Evolutionary conservation across 371 early-diverging fungal species (phyloP), one percentile per base, ranked within the genome.

Genomic region (Mortierella polycephala): DNA sequence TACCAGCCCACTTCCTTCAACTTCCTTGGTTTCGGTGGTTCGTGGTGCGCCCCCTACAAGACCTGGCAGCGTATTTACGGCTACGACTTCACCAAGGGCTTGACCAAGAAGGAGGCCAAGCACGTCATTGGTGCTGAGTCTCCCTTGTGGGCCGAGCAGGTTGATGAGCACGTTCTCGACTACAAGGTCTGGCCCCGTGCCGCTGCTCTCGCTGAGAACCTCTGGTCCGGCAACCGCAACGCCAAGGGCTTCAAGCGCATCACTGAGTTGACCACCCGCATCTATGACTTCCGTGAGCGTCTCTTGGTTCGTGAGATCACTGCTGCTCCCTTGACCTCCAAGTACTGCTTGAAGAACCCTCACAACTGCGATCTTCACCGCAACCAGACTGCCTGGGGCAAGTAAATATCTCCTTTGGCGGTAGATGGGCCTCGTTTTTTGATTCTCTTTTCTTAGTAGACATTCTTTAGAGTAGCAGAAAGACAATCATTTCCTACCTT

Each of bases 41-140:
- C 90, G 46, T 93, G 93, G 93, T 94, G 94, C 75, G 88, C 87
- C 66, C 94, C 94, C 16, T 93, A 86, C 86, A 93, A 94, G 87
- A 85, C 87, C 52, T 93, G 94, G 94, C 92, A 92, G 83, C 88
- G 88, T 57, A 90, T 93, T 10, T 94, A 94, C 75, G 83, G 85
- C 60, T 94, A 87, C 69, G 93, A 93, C 61, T 85, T 88, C 68
- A 84, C 85, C 20, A 71, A 84, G 49, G 88, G 85, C 42, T 74
- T 93, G 67, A 86, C 85, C 16, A 81, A 82, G 2, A 64, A 83
- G 3, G 83, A 83, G 46, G 83, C 85, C 53, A 75, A 83, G 66
- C 83, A 82, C 37, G 81, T 89, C 23, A 40, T 86, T 21, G 88
- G 87, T 57, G 86, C 85, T 39, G 91, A 90, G 66, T 90, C 87